Conservation (phyloP, 2,329 filamentous ascomycete species). For the Alternaria alternata region DNA sequence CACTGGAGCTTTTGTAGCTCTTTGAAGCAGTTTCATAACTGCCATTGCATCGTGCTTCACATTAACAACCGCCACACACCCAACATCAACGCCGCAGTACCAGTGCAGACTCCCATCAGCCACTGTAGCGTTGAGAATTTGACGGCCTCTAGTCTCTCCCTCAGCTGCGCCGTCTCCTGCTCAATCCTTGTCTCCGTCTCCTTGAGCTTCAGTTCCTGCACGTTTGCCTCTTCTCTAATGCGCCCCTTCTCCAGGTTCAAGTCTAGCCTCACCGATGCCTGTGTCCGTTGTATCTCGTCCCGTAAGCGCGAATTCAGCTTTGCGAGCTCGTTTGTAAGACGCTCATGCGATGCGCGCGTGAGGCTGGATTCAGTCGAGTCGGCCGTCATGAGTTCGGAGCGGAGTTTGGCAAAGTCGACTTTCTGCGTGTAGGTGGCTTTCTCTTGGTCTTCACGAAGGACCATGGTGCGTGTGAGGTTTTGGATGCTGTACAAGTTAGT, state of each 20-base stretch:
- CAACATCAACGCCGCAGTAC: constrained; percentile 70
- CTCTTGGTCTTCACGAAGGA: constrained; percentile 90
- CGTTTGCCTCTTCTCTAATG: constrained; percentile 94
- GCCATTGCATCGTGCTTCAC: constrained; percentile 49
- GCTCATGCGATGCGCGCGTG: constrained; percentile 88
- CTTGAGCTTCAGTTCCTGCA: constrained; percentile 97
- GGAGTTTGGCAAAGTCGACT: constrained; percentile 96
- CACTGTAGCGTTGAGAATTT: constrained; percentile 99
- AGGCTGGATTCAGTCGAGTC: constrained; percentile 91
- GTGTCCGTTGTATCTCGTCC: constrained; percentile 93
- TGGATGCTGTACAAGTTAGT: constrained; percentile 72
- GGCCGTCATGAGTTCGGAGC: constrained; percentile 89
- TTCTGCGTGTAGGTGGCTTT: constrained; percentile 83
- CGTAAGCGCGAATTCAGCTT: constrained; percentile 89
- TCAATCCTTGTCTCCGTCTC: constrained; percentile 99
- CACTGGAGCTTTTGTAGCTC: neutral
- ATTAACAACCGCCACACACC: constrained; percentile 73
- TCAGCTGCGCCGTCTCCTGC: constrained; percentile 86
- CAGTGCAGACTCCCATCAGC: constrained; percentile 82
- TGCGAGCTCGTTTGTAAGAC: constrained; percentile 90
- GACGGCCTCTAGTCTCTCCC: constrained; percentile 93
- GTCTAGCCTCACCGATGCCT: constrained; percentile 90
- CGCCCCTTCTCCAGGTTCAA: constrained; percentile 96
- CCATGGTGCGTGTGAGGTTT: constrained; percentile 97
- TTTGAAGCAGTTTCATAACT: constrained; percentile 6